Base-by-base conservation (phyloP, 306 rosid species). In the Cyamopsis tetragonoloba region DNA sequence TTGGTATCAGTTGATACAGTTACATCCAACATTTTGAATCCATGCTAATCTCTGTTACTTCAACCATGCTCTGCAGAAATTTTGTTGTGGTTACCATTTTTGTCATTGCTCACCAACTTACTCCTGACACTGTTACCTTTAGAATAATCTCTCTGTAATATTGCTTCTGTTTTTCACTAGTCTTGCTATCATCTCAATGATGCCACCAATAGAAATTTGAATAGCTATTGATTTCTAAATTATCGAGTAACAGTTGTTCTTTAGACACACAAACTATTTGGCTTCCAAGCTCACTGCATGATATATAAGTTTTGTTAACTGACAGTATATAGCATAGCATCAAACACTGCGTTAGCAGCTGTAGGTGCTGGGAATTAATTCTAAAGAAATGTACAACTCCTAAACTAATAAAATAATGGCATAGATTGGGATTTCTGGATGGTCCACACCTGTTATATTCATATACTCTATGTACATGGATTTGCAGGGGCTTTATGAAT, bases 401-500 rank as follows among this genome's bases (percentile, higher is more conserved):
- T 61, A 57, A 59, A 66, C 62, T 57, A 24, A 35, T 35, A 46
- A 67, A 49, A 68, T 59, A 37, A 47, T 41, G 3, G 18, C 53
- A 62, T 53, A 14, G 32, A 35, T 65, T n/a, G 56, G 62, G 42
- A 58, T 71, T 60, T 62, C 9, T 73, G 8, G 55, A 10, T 3
- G 13, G 23, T 22, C 7, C 67, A 41, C 10, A 20, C 14, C 19
- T 35, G 38, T 22, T 43, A 13, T 19, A 38, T 38, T 56, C 24
- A 24, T 30, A 63, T 63, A 13, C 27, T 28, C 28, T 64, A 39
- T 62, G 50, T 48, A 14, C 19, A 35, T 79, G 62, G 60, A 31
- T n/a, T 78, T 63, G 44, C 79, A 95, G 99, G 97, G 92, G 30
- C 96, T 95, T 75, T 83, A 37, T 74, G 89, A 86, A 86, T 95